These are phyloP conservation scores for Saccharum hybrid DNA, from an alignment of 202 grass and related monocot species.

Conservation along the genomic window DNA sequence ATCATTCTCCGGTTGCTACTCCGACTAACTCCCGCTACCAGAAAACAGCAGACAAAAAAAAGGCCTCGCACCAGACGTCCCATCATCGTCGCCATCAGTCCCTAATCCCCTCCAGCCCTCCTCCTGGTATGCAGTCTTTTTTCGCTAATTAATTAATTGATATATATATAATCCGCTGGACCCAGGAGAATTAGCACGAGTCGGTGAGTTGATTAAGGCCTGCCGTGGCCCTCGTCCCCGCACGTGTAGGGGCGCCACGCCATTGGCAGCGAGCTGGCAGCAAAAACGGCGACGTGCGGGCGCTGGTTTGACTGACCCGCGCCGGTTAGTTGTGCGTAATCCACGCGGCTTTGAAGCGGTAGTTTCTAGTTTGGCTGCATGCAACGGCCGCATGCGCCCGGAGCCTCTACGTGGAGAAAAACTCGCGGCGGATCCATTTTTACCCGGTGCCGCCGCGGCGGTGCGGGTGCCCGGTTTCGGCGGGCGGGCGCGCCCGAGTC, in stretches of 20 bases:
- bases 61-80: not conserved
- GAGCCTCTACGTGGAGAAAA: too few relatives aligned
- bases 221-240: not conserved
- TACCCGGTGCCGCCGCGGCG: too few relatives aligned
- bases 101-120: not conserved
- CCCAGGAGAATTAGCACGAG: not conserved
- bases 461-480: not conserved
- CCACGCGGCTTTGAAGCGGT: slow-evolving; percentile 21
- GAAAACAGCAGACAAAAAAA: not conserved
- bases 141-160: not conserved
- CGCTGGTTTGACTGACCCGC: not conserved
- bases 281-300: not conserved
- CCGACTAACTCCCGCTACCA: not conserved
- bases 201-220: not conserved
- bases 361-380: not conserved
- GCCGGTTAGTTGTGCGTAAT: not conserved
- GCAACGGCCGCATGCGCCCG: not conserved
- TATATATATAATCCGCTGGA: not conserved
- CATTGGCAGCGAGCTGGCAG: not conserved
- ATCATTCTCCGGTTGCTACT: slow-evolving; percentile 9
- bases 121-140: not conserved
- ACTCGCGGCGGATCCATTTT: too few relatives aligned
- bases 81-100: not conserved
- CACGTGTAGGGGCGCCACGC: not conserved
- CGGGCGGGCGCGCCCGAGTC: not conserved